phyloP scores from a whole-genome alignment of 495 filamentous ascomycete species.

The Ramalina intermedia region DNA sequence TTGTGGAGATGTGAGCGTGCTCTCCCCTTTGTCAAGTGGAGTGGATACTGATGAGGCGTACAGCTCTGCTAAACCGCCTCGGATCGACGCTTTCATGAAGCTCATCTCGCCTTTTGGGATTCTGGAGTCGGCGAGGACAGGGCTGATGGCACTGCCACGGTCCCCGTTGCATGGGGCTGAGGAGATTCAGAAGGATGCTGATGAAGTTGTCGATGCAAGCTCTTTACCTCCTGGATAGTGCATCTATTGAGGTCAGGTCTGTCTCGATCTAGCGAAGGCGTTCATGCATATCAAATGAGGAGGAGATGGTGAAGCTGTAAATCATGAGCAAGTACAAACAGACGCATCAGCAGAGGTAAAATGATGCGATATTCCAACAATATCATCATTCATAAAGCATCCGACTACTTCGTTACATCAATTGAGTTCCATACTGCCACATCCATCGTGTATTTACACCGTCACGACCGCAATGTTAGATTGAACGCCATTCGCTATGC shows the following conservation, averaged over 20 bases:
- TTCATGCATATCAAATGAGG: not conserved
- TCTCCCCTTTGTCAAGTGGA: not conserved
- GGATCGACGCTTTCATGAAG: slow-evolving; percentile 97
- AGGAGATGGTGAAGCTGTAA: not conserved
- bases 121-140: slow-evolving; percentile 82
- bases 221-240: slow-evolving; percentile 80
- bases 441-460: not conserved
- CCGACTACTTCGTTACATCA: not conserved
- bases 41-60: not conserved
- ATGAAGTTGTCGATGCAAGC: slow-evolving; percentile 83
- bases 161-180: slow-evolving; percentile 72
- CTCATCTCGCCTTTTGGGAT: slow-evolving; percentile 92
- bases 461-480: not conserved
- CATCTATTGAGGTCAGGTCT: not conserved
- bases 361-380: not conserved
- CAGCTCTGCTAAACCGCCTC: slow-evolving; percentile 79
- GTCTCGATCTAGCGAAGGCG: slow-evolving; percentile 10
- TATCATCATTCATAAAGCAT: not conserved
- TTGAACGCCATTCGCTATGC: not conserved
- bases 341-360: not conserved
- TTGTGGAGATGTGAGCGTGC: slow-evolving; percentile 78
- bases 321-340: too few relatives aligned
- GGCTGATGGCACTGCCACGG: slow-evolving; percentile 90
- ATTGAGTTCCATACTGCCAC: too few relatives aligned
- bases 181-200: slow-evolving; percentile 67